A percentile compares a stretch with the other conserved stretches of the same genome.
These are phyloP conservation scores for Xylariaceae sp. DNA, from an alignment of 2,329 filamentous ascomycete genomes.

Conservation along the genomic window DNA sequence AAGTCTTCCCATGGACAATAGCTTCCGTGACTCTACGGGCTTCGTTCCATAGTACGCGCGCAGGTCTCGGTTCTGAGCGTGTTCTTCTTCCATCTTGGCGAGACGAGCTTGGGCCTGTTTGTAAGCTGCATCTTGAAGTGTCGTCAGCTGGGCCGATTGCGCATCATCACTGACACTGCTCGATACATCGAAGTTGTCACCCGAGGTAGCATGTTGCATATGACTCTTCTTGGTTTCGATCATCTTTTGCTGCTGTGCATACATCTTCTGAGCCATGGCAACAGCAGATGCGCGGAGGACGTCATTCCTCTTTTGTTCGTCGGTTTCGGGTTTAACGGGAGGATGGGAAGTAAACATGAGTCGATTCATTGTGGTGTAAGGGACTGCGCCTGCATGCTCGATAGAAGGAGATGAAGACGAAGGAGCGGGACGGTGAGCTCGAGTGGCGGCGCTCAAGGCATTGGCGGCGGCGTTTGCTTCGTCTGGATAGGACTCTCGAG, in stretches of 20 bases:
- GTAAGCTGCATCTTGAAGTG: slow-evolving; percentile 81
- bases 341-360: slow-evolving; percentile 77
- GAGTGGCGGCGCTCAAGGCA: slow-evolving; percentile 69
- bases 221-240: slow-evolving; percentile 46
- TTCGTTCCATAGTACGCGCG: slow-evolving; percentile 69
- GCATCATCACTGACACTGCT: slow-evolving; percentile 33
- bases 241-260: slow-evolving; percentile 62
- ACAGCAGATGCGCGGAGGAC: slow-evolving; percentile 77
- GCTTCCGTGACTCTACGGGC: slow-evolving; percentile 35
- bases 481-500: slow-evolving; percentile 48
- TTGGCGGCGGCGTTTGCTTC: slow-evolving; percentile 59
- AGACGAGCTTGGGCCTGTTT: slow-evolving; percentile 80
- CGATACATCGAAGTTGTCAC: slow-evolving; percentile 30
- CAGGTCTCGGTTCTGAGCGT: slow-evolving; percentile 58
- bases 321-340: slow-evolving; percentile 65
- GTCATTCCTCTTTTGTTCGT: slow-evolving; percentile 70
- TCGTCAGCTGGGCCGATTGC: slow-evolving; percentile 54
- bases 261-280: slow-evolving; percentile 88
- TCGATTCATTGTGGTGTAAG: slow-evolving; percentile 63
- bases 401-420: slow-evolving; percentile 42
- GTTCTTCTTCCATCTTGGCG: slow-evolving; percentile 72
- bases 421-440: slow-evolving; percentile 54
- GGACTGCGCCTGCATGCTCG: slow-evolving; percentile 62
- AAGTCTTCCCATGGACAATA: slow-evolving; percentile 51
- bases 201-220: slow-evolving; percentile 26